Evolutionary conservation across 2,329 filamentous ascomycete genomes (phyloP).

Genomic region (Thielaviopsis populi): DNA sequence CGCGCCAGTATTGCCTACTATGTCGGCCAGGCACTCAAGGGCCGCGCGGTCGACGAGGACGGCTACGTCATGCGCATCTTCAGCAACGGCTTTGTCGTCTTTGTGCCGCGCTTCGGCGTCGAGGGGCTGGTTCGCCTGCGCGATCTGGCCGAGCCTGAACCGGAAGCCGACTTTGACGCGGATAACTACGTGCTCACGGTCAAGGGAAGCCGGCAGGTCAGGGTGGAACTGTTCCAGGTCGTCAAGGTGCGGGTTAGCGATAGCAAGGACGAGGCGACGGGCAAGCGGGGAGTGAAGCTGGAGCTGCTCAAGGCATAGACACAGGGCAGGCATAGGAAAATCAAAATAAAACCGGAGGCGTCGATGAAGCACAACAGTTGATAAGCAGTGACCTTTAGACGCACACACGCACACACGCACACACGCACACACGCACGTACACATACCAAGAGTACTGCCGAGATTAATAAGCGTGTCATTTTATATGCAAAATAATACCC

Average conservation of each 20-base stretch:
- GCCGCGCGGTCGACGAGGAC: constrained; percentile 48
- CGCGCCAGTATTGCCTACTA: constrained; percentile 95
- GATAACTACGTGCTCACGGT: constrained; percentile 67
- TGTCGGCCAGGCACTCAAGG: constrained; percentile 84
- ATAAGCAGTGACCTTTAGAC: background rate
- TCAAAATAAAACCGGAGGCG: constrained; percentile 5
- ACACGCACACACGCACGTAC: background rate
- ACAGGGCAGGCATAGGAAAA: constrained; percentile 2
- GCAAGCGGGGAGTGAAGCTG: constrained; percentile 81
- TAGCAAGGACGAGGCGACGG: constrained; percentile 86
- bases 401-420: background rate
- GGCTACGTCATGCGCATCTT: constrained; percentile 96
- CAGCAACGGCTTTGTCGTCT: constrained; percentile 91
- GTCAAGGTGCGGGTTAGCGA: constrained; percentile 80
- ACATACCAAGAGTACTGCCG: background rate
- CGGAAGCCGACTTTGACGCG: constrained; percentile 68
- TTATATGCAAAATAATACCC: constrained; percentile 14
- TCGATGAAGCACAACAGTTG: background rate
- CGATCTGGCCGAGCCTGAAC: constrained; percentile 59
- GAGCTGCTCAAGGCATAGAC: constrained; percentile 36
- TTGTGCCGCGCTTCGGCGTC: constrained; percentile 90
- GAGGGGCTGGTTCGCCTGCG: constrained; percentile 78
- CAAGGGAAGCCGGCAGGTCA: constrained; percentile 38
- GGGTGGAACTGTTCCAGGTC: constrained; percentile 80
- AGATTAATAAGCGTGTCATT: constrained; percentile 8